Percentiles rank a stretch among this genome's conserved stretches.
Evolutionary conservation across 176 grass and related monocot species (phyloP).

Genomic region (Poa annua): DNA sequence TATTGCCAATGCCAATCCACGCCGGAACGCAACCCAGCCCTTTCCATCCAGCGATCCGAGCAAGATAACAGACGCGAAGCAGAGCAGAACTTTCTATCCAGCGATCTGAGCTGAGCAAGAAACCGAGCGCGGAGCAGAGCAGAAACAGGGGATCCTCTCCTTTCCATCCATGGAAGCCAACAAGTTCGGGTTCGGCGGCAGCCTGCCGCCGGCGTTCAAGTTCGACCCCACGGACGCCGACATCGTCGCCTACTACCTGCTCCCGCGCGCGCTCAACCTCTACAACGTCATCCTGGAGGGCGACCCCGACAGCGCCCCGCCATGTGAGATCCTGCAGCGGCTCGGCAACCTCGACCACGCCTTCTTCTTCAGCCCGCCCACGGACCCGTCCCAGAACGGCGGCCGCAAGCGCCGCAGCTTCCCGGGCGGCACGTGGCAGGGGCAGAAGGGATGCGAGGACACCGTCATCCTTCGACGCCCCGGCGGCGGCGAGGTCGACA

Average conservation of each 20-base stretch:
- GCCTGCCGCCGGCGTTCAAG: not conserved
- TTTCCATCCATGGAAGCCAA: slow-evolving; percentile 27
- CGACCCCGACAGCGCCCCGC: too few species aligned
- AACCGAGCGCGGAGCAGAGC: not conserved
- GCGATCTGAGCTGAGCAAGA: not conserved
- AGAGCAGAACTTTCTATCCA: too few species aligned
- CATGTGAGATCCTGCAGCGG: too few species aligned
- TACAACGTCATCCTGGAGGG: not conserved
- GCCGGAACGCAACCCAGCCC: not conserved
- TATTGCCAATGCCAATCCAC: not conserved
- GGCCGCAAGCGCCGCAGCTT: not conserved
- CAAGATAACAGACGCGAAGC: too few species aligned
- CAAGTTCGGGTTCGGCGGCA: slow-evolving; percentile 9
- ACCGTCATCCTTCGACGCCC: not conserved
- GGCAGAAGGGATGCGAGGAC: not conserved
- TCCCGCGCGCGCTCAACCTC: not conserved
- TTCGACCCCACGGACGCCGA: slow-evolving; percentile 37
- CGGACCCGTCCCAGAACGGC: not conserved
- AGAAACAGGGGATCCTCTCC: not conserved
- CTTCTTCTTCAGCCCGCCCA: not conserved
- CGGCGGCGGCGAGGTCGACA: not conserved
- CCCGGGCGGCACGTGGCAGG: not conserved
- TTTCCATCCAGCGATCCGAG: not conserved
- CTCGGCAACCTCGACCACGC: not conserved
- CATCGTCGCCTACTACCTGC: slow-evolving; percentile 26